Base-by-base conservation (phyloP, 2,329 filamentous ascomycete species). In the Alternaria postmessia region DNA sequence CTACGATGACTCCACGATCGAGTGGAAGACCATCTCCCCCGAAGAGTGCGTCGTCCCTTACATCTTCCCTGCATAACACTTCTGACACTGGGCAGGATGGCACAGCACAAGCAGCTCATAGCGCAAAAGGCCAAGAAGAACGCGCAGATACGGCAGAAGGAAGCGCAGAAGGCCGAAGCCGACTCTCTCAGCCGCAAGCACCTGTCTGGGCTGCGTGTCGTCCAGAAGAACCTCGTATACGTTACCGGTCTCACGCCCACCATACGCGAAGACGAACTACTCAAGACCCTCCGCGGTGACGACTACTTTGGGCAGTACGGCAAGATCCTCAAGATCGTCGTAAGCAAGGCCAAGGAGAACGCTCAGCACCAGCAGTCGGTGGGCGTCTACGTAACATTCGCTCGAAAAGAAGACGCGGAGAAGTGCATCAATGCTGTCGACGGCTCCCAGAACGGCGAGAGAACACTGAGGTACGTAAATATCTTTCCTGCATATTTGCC, bases 281-380 rank as follows among this genome's bases (percentile, higher is more conserved):
- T 98, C 47, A 92, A 94, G 78, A 97, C 94, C 0, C 83, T 99
- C 47, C 89, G 96, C 57, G 94, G 94, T 63, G 88, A 89, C 49
- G 91, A 97, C 73, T 99, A 97, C 77, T 99, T 99, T 73, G 95
- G 95, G 6, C 95, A 99, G 79, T 99, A 99, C 76, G 95, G 95
- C 70, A 95, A 94, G 75, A 99, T 99, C 69, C 91, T 97, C 75
- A 99, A 99, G 80, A 98, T 99, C 57, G 96, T 97, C 55, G 96
- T 99, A 67, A 98, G 94, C 84, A 97, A 97, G 78, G 88, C 93
- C 41, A 97, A 96, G 79, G 92, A 94, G 64, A 84, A 85, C 46
- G 83, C 85, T 34, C 83, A 86, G 57, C 83, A 85, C 55, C 91
- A 93, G 67, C 91, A 95, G 71, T 96, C 94, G 0, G 90, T 99